These are phyloP conservation scores for Cercophora sp. DNA, from an alignment of 495 filamentous ascomycete species.

Conservation along the genomic window DNA sequence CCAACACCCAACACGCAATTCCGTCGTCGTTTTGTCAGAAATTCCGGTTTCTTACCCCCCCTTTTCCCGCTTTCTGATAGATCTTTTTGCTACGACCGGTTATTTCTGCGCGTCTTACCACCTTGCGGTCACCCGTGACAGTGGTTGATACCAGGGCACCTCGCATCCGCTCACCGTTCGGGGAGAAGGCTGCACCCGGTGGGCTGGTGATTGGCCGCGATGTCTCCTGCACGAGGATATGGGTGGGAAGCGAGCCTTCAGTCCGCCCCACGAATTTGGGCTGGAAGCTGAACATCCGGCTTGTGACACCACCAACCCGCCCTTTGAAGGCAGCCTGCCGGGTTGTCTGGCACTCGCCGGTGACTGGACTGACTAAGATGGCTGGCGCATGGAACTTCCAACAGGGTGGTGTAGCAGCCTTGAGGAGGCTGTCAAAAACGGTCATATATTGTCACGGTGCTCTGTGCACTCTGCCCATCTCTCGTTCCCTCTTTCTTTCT, in stretches of 20 bases:
- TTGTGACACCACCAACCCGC: constrained; percentile 16
- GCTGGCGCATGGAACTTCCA: constrained; percentile 2
- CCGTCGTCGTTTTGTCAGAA: background rate
- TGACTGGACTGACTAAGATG: constrained; percentile 19
- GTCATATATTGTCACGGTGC: background rate
- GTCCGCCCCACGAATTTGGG: background rate
- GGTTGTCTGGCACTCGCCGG: constrained; percentile 16
- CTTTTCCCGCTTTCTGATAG: constrained; percentile 3
- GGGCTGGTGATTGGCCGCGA: constrained; percentile 6
- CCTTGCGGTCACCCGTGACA: constrained; percentile 2
- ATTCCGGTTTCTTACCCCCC: background rate
- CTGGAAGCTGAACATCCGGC: constrained; percentile 12
- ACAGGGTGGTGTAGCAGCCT: constrained; percentile 8
- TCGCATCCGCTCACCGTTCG: background rate
- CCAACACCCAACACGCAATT: no score
- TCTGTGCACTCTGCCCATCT: background rate
- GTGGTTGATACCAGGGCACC: background rate
- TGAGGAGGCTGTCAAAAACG: background rate
- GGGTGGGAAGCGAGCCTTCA: background rate
- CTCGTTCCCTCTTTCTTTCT: background rate
- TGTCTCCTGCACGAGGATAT: background rate
- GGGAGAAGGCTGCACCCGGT: background rate
- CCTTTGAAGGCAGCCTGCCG: constrained; percentile 20
- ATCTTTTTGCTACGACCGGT: background rate
- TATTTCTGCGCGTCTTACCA: constrained; percentile 6